Evolutionary conservation across 345 rosid genomes (phyloP).

Genomic region (Diplotaxis tenuifolia): DNA sequence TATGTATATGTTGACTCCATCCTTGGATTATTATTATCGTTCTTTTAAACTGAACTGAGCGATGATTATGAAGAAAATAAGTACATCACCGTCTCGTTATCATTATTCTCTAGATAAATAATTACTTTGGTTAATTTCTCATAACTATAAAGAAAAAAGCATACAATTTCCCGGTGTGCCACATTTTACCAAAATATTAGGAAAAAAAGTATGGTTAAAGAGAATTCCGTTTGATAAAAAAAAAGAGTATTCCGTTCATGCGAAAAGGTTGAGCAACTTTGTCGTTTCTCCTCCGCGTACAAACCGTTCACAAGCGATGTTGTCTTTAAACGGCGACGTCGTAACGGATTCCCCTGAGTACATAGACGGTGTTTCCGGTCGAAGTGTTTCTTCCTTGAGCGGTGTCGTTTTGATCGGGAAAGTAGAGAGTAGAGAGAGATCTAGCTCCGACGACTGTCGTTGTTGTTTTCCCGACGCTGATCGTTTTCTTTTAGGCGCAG

Average conservation of each 20-base stretch:
- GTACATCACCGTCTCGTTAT: conserved; percentile 28
- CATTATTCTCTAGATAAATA: conserved; percentile 16
- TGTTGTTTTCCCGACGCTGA: conserved; percentile 29
- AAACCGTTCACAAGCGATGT: conserved; percentile 14
- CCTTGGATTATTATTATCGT: background rate
- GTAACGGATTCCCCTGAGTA: conserved; percentile 54
- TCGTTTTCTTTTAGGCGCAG: conserved; percentile 55
- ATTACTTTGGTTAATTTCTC: conserved; percentile 17
- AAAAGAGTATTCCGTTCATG: too few relatives aligned
- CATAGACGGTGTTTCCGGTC: conserved; percentile 42
- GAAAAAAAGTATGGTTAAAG: background rate
- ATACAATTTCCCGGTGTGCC: conserved; percentile 26
- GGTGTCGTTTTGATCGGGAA: conserved; percentile 31
- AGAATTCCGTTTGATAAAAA: too few relatives aligned
- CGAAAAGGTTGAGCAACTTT: conserved; percentile 49
- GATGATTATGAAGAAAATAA: conserved; percentile 8
- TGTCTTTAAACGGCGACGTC: conserved; percentile 31
- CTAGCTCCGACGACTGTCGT: conserved; percentile 54
- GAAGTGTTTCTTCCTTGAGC: conserved; percentile 22
- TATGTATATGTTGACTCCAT: too few relatives aligned
- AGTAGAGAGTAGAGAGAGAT: conserved; percentile 56
- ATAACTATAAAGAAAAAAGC: background rate
- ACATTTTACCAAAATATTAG: background rate
- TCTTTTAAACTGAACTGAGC: background rate
- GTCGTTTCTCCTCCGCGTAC: conserved; percentile 23